These are phyloP conservation scores for Xylariaceae sp. DNA, from an alignment of 2,329 filamentous ascomycete genomes.

Conservation along the genomic window DNA sequence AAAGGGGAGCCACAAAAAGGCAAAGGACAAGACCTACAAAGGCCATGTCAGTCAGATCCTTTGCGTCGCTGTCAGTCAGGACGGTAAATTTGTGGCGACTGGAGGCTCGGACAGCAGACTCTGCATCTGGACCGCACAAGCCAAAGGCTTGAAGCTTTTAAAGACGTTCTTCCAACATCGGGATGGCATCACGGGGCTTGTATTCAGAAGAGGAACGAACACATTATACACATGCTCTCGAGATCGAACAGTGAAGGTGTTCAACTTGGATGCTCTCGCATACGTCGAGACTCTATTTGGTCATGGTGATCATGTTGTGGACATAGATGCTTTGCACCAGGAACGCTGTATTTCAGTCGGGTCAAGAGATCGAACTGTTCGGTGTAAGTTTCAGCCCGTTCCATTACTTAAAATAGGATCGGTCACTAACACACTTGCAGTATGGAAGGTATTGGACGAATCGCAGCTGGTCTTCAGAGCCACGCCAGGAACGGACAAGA, in stretches of 20 bases:
- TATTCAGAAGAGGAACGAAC: constrained; percentile 82
- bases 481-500: constrained; percentile 57
- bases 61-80: constrained; percentile 78
- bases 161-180: constrained; percentile 89
- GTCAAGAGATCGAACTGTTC: constrained; percentile 82
- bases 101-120: constrained; percentile 81
- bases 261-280: constrained; percentile 85
- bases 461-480: constrained; percentile 93
- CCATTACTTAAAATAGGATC: neutral
- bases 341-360: constrained; percentile 91
- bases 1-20: constrained; percentile 58
- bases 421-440: constrained; percentile 6
- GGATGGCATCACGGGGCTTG: constrained; percentile 75
- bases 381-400: constrained; percentile 34
- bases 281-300: constrained; percentile 91
- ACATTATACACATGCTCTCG: constrained; percentile 88
- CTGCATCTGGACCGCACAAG: constrained; percentile 72
- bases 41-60: constrained; percentile 80
- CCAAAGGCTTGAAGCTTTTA: constrained; percentile 70
- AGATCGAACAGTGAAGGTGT: constrained; percentile 92
- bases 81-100: constrained; percentile 87
- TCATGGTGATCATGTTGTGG: constrained; percentile 86
- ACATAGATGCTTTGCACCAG: constrained; percentile 75
- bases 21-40: constrained; percentile 62
- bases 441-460: constrained; percentile 97